Evolutionary conservation across 164 flowering plant genomes (phyloP).

Genomic region (Echeveria elegans): DNA sequence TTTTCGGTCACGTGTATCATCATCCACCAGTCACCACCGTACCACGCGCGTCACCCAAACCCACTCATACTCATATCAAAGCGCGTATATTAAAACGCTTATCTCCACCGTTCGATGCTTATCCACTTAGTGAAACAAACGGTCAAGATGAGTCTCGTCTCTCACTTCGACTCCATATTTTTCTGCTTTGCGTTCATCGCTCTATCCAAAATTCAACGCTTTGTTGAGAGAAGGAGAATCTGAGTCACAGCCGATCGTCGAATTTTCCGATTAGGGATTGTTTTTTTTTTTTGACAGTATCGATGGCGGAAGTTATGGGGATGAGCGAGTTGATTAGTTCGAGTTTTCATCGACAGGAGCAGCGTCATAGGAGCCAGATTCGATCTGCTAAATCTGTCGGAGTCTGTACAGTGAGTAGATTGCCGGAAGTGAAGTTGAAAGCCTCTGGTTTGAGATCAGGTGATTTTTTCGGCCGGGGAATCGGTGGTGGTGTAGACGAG

Average conservation of each 20-base stretch:
- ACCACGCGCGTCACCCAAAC: background rate
- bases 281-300: too few species aligned
- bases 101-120: background rate
- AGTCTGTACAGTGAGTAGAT: slow-evolving; percentile 14
- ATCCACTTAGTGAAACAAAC: background rate
- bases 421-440: too few species aligned
- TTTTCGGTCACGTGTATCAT: background rate
- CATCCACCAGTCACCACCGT: background rate
- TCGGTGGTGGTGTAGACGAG: slow-evolving; percentile 12
- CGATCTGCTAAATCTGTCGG: background rate
- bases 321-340: slow-evolving; percentile 16
- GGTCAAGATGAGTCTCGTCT: background rate
- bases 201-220: slow-evolving; percentile 2
- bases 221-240: background rate
- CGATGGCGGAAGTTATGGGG: slow-evolving; percentile 26
- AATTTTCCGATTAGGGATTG: background rate
- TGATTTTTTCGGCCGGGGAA: slow-evolving; percentile 21
- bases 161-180: background rate
- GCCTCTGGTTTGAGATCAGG: slow-evolving; percentile 14
- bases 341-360: slow-evolving; percentile 10
- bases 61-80: too few species aligned
- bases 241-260: background rate
- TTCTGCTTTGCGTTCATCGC: background rate
- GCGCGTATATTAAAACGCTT: background rate
- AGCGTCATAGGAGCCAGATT: background rate